Percentiles rank a stretch among this genome's conserved stretches.
These are phyloP conservation scores for Nakataea oryzae DNA, from an alignment of 2,329 filamentous ascomycete species.

Conservation along the genomic window DNA sequence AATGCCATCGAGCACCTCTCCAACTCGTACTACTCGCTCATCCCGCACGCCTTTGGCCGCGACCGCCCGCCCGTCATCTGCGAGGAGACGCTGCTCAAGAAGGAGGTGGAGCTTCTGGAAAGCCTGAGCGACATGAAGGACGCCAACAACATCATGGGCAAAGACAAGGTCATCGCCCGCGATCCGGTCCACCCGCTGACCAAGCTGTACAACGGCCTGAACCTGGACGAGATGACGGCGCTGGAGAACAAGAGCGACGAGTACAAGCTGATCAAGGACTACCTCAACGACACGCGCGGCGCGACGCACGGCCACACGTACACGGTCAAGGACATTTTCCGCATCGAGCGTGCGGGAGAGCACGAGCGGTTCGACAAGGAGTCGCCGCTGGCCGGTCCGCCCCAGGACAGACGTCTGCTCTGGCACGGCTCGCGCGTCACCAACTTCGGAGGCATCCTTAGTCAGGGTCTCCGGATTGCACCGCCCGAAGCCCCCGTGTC, in stretches of 20 bases:
- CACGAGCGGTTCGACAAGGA: slow-evolving; percentile 54
- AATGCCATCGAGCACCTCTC: slow-evolving; percentile 52
- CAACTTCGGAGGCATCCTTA: slow-evolving; percentile 81
- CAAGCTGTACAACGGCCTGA: slow-evolving; percentile 59
- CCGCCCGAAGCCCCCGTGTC: slow-evolving; percentile 70
- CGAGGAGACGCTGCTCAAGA: slow-evolving; percentile 48
- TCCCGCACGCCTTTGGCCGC: slow-evolving; percentile 73
- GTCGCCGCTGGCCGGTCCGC: slow-evolving; percentile 29
- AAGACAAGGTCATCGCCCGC: slow-evolving; percentile 33
- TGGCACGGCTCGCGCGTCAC: slow-evolving; percentile 82
- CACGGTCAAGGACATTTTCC: slow-evolving; percentile 65
- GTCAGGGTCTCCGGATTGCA: slow-evolving; percentile 81
- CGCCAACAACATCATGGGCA: slow-evolving; percentile 66
- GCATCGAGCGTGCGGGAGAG: slow-evolving; percentile 69
- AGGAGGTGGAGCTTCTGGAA: slow-evolving; percentile 70
- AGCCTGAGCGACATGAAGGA: slow-evolving; percentile 80
- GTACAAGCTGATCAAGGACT: slow-evolving; percentile 53
- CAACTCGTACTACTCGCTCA: slow-evolving; percentile 70
- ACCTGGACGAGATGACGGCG: slow-evolving; percentile 66
- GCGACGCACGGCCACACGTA: slow-evolving; percentile 53
- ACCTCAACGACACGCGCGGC: slow-evolving; percentile 58
- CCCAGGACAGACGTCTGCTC: slow-evolving; percentile 60
- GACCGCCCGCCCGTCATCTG: slow-evolving; percentile 60
- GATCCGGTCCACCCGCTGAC: slow-evolving; percentile 56
- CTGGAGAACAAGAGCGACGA: slow-evolving; percentile 50